Base-by-base conservation (phyloP, 1,284 basidiomycete genomes). In the Ganoderma meredithae region DNA sequence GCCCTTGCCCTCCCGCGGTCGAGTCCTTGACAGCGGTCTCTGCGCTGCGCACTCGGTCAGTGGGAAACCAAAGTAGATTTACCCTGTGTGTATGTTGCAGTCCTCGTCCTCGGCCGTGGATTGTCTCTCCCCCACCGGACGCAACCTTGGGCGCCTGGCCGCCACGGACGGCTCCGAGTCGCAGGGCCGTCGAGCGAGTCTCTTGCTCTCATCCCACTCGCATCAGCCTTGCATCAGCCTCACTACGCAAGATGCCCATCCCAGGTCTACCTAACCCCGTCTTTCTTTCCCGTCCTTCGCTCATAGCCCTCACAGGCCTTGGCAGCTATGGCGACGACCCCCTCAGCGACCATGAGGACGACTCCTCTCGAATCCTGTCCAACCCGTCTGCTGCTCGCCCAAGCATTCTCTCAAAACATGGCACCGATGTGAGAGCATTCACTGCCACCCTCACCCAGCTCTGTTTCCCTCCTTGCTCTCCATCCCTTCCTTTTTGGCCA, bases 401-500 rank as follows among this genome's bases (percentile, higher is more conserved):
- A 44, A 76, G 15, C 25, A 78, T 78, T 61, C 72, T 74, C 25
- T 59, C 62, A 53, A 72, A 69, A 60, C 55, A 69, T 53, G 61
- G 58, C 39, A 47, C 67, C 71, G 72, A 81, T 91, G 90, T 92
- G 87, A 92, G 90, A 87, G 82, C 80, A 79, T 82, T 85, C 78
- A 77, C 80, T 79, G 80, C 76, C 75, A 68, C 72, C 71, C 75
- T 73, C 73, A 76, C 73, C 76, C 39, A 66, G 76, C 76, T 81
- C 81, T 17, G 85, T 90, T 91, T 91, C 88, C 89, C 89, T 90
- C 83, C 86, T 85, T 85, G 82, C 83, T 90, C 82, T 85, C 84
- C 83, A 79, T 81, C 79, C 74, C 82, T 87, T 89, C 84, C 81
- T 79, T 83, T 81, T 85, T 79, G 86, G 88, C 83, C 85, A 92